Evolutionary conservation across 805 yeast genomes (phyloP), one percentile per base, ranked within the genome.

Genomic region (Metschnikowia peoriensis): DNA sequence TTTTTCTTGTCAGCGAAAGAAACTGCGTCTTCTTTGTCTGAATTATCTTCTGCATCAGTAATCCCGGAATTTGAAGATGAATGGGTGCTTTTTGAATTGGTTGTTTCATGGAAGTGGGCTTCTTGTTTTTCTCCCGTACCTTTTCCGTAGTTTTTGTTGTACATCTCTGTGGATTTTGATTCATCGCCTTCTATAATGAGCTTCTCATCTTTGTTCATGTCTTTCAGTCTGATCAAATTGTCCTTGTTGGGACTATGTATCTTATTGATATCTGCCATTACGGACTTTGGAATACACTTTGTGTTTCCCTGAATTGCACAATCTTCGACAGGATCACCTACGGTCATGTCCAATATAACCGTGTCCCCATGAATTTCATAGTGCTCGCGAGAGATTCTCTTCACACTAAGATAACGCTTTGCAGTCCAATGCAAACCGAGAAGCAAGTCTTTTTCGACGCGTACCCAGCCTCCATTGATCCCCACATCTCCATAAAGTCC

Each of bases 401-500:
- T 74, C 64, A 53, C 64, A 63, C 61, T 70, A 16, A 83, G 57
- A 60, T 60, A 81, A 39, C 74, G 72, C 46, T 67, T 66, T 45
- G 64, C 61, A 37, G 71, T 56, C 83, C 83, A 80, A 5, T 77
- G 68, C 22, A 63, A 57, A 5, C 76, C 76, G 50, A 82, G 68
- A 15, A 62, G 60, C 38, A 83, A 67, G 60, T 82, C 85, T 57
- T 81, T 81, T 22, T 73, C 72, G 28, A 79, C 55, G 46, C 68
- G 66, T 38, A 55, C 49, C 83, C 84, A 81, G 11, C 68, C 69
- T 7, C 66, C 67, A 28, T 47, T 43, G 1, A 40, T 48, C 14
- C 52, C 50, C 12, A 59, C 55, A 46, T 60, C 54, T 12, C 63
- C 63, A 38, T 54, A 56, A 0, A 41, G 28, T 7, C 62, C 62